Base-by-base conservation (phyloP, 805 yeast species). In the Metschnikowia santaceciliae region DNA sequence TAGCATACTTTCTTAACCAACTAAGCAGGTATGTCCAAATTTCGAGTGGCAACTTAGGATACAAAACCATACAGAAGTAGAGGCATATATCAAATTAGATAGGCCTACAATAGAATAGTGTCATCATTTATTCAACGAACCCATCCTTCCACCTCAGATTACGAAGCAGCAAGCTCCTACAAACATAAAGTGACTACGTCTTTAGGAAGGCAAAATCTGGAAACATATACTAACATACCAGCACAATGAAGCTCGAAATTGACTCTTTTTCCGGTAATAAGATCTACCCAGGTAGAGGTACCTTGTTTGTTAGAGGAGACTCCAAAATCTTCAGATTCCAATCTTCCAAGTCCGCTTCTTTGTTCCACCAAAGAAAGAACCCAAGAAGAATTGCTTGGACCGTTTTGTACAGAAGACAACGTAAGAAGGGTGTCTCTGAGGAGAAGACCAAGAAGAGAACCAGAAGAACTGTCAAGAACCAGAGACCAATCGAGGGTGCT, bases 211-310 rank as follows among this genome's bases (percentile, higher is more conserved):
- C 11, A 35, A 26, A 26, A 11, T 14, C 13, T 5, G 6, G 6
- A 6, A n/a, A 13, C 23, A 20, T 46, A 17, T 67, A 72, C 76
- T 72, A 72, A 72, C 76, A 33, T 4, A 53, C 47, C 51, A 58
- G 61, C 60, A 77, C 70, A 81, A 94, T 94, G 99, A 94, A 94
- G 96, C 89, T 94, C 80, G 99, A 94, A 88, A 82, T 92, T 82
- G 98, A 94, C 80, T 88, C 98, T 75, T 94, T 94, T 84, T 92
- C 99, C 71, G 99, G 99, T 79, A 80, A 92, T 73, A 94, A 92
- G 83, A 92, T 94, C 85, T 94, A 92, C 96, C 99, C 99, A 83
- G 99, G 99, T 81, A 90, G 97, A 85, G 98, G 99, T 81, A 90
- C 95, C 76, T 86, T 94, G 77, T 94, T 89, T 75, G 90, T 94